Evolutionary conservation across 768 basidiomycete genomes (phyloP).

Genomic region (Baorangia bicolor): DNA sequence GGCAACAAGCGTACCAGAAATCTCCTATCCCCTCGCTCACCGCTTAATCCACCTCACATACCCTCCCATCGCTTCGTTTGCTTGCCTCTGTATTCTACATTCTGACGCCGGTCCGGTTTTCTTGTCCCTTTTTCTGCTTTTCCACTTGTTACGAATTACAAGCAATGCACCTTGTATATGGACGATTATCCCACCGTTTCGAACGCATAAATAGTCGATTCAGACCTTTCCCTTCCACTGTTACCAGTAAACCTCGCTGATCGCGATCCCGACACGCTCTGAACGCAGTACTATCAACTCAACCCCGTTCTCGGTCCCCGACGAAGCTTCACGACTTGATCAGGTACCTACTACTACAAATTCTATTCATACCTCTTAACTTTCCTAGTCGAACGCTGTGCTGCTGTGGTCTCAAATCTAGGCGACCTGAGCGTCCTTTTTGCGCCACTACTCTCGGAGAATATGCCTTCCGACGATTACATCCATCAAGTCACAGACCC

Average conservation of each 20-base stretch:
- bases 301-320: too few relatives aligned
- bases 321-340: neutral
- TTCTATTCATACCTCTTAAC: neutral
- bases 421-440: neutral
- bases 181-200: constrained; percentile 4
- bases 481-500: neutral
- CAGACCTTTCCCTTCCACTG: neutral
- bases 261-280: neutral
- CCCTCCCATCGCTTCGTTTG: constrained; percentile 22
- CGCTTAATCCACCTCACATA: constrained; percentile 26
- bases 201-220: neutral
- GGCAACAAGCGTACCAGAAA: constrained; percentile 28
- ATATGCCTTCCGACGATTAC: neutral
- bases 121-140: constrained; percentile 2
- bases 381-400: neutral
- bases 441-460: neutral
- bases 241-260: neutral
- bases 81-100: constrained; percentile 30
- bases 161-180: constrained; percentile 20
- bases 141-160: constrained; percentile 16
- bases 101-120: constrained; percentile 10
- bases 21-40: constrained; percentile 4
- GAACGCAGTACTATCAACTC: neutral
- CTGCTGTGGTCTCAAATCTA: neutral
- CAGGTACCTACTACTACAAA: neutral